A percentile compares a stretch with the other conserved stretches of the same genome.
phyloP scores from a whole-genome alignment of 169 alveolate species.

The Perkinsus chesapeaki region DNA sequence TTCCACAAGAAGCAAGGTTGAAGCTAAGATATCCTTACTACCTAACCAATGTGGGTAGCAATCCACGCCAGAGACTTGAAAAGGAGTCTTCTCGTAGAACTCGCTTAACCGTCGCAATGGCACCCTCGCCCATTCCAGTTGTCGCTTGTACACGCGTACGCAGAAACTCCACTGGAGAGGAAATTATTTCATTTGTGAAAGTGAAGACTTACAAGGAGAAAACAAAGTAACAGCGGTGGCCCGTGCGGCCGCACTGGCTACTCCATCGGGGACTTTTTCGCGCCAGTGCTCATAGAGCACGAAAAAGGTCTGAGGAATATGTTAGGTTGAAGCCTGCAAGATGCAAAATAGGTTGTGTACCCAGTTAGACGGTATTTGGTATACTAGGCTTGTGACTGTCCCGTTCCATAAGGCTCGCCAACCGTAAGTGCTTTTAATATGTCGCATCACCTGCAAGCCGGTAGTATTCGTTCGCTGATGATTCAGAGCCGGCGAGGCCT shows the following conservation, averaged over 20 bases:
- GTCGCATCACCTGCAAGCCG: not conserved
- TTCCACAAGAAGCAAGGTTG: no score
- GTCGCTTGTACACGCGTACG: not conserved
- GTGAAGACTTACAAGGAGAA: not conserved
- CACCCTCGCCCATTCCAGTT: not conserved
- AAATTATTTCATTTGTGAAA: not conserved
- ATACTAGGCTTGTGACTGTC: not conserved
- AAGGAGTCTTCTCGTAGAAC: not conserved
- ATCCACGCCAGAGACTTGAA: not conserved
- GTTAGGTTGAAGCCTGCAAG: not conserved
- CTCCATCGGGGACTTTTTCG: not conserved
- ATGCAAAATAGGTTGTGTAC: not conserved
- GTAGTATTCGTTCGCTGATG: not conserved
- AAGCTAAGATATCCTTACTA: not conserved
- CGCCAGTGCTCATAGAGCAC: not conserved
- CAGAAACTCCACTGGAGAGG: not conserved
- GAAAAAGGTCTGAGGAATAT: not conserved
- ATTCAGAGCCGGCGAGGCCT: not conserved
- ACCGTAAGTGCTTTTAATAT: not conserved
- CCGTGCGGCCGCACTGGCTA: not conserved
- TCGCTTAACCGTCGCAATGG: not conserved
- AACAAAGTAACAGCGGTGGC: not conserved
- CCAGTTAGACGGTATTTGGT: not conserved
- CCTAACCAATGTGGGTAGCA: not conserved
- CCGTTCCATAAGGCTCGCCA: not conserved